These are phyloP conservation scores for Blastocrithidia nonstop DNA, from an alignment of 208 protist genomes.

Conservation along the genomic window DNA sequence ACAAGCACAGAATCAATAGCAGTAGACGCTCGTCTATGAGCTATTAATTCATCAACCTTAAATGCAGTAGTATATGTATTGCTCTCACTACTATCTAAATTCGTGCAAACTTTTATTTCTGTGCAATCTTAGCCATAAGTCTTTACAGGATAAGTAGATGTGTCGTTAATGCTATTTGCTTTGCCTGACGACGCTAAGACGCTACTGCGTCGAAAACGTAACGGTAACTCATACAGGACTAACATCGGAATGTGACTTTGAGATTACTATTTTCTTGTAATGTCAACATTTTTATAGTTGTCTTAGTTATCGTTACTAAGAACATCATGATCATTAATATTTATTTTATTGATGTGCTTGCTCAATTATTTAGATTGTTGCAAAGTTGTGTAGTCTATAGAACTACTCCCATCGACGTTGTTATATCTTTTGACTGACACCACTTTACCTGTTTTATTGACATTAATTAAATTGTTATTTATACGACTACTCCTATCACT, in stretches of 20 bases:
- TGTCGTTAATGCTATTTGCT: constrained; percentile 12
- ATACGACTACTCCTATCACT: no score
- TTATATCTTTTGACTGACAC: constrained; percentile 4
- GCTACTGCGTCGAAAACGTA: constrained; percentile 13
- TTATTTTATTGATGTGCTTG: constrained; percentile 3
- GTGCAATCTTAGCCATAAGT: constrained; percentile 8
- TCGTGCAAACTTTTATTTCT: constrained; percentile 7
- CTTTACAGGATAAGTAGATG: constrained; percentile 9
- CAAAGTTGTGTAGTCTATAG: neutral
- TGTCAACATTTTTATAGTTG: neutral
- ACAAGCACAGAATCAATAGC: constrained; percentile 15
- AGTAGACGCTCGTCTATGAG: constrained; percentile 13
- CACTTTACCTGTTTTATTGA: no score
- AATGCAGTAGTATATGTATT: constrained; percentile 5
- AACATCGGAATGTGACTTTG: constrained; percentile 10
- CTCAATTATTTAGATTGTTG: constrained; percentile 2
- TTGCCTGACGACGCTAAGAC: constrained; percentile 1
- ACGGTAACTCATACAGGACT: constrained; percentile 22
- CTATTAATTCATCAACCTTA: constrained; percentile 17
- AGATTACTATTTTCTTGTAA: neutral
- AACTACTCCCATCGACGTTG: constrained; percentile 2
- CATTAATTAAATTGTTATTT: no score
- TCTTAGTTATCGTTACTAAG: neutral
- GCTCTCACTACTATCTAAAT: neutral
- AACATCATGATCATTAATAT: no score